Evolutionary conservation across 148 eudicot genomes (phyloP).

Genomic region (Rhododendron williamsianum): DNA sequence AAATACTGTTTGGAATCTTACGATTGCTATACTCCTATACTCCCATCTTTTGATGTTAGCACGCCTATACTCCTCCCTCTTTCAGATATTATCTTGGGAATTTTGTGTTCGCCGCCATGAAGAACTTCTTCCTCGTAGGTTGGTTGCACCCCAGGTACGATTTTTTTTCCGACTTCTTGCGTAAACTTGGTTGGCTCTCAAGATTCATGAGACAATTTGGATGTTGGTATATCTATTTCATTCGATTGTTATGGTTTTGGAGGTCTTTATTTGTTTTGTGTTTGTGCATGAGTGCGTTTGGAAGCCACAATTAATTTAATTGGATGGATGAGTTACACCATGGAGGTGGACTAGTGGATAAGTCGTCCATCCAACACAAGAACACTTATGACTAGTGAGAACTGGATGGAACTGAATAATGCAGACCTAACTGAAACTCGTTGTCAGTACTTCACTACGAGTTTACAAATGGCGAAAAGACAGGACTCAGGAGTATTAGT

Average conservation of each 20-base stretch:
- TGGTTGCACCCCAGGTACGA: conserved; percentile 93
- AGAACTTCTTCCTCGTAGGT: conserved; percentile 81
- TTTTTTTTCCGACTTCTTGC: conserved; percentile 11
- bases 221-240: not conserved
- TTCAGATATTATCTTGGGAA: conserved; percentile 86
- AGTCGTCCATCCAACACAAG: not conserved
- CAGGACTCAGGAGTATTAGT: not conserved
- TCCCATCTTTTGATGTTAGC: not conserved
- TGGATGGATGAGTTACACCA: not conserved
- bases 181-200: not conserved
- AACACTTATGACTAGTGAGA: not conserved
- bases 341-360: not conserved
- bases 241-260: not conserved
- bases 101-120: conserved; percentile 92
- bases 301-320: not conserved
- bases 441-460: not conserved
- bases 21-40: not conserved
- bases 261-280: not conserved
- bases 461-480: not conserved
- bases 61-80: conserved; percentile 39
- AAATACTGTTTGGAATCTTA: conserved; percentile 12
- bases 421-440: not conserved
- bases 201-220: not conserved
- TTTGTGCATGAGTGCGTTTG: not conserved
- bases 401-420: not conserved